These are phyloP conservation scores for Monilinia fructigena DNA, from an alignment of 2,329 filamentous ascomycete species.

Conservation along the genomic window DNA sequence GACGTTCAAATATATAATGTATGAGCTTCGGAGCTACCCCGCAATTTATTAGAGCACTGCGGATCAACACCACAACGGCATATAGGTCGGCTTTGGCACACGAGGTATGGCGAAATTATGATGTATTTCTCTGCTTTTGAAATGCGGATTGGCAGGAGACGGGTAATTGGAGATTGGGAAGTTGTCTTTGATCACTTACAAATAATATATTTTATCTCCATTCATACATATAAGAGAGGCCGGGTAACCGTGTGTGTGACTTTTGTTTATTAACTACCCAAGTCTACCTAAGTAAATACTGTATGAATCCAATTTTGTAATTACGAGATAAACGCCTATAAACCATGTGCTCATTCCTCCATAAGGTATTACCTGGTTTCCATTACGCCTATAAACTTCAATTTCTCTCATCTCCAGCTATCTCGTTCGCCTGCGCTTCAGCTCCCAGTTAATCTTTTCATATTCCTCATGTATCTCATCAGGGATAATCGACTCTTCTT, in stretches of 20 bases:
- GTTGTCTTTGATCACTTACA: not conserved
- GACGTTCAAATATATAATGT: not conserved
- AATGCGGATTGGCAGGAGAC: not conserved
- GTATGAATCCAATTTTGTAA: not conserved
- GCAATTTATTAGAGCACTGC: not conserved
- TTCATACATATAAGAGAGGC: not conserved
- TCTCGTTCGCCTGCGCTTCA: conserved; percentile 30
- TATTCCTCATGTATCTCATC: conserved; percentile 25
- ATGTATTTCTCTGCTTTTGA: not conserved
- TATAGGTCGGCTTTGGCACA: not conserved
- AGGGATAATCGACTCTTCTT: not conserved
- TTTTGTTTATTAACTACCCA: not conserved
- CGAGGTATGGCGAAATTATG: not conserved
- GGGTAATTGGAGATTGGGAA: not conserved
- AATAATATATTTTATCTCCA: not conserved
- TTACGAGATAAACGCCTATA: not conserved
- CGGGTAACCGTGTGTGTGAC: not conserved
- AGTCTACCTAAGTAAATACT: not conserved
- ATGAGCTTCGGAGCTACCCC: not conserved
- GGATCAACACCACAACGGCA: not conserved
- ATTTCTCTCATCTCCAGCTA: not conserved
- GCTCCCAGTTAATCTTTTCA: conserved; percentile 34
- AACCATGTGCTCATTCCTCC: conserved; percentile 2
- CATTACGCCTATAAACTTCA: conserved; percentile 9
- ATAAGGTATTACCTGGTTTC: conserved; percentile 10